phyloP scores from a whole-genome alignment of 148 eudicot species.

The Talinum fruticosum region DNA sequence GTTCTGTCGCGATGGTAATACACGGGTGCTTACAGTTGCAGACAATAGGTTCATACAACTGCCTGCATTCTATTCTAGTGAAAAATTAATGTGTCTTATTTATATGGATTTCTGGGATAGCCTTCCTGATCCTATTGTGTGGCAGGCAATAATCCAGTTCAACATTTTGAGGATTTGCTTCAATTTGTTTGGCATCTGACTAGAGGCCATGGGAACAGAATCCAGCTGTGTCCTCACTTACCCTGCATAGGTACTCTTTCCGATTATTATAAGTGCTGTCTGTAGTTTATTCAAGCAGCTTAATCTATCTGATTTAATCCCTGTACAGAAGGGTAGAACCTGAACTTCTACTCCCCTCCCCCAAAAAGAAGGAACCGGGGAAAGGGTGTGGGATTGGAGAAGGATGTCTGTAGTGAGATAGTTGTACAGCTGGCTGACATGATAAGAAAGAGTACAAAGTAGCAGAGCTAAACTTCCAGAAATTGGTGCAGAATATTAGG shows the following conservation, averaged over 20 bases:
- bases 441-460: background rate
- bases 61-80: background rate
- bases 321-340: background rate
- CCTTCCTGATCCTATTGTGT: background rate
- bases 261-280: background rate
- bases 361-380: background rate
- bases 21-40: background rate
- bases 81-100: conserved; percentile 4
- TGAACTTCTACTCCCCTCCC: background rate
- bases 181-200: background rate
- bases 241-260: background rate
- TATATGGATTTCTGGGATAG: background rate
- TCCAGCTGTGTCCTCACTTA: background rate
- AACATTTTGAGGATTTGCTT: conserved; percentile 5
- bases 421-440: background rate
- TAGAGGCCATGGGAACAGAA: background rate
- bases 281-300: background rate
- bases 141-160: conserved; percentile 1
- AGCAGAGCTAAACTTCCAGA: background rate
- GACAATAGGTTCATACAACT: background rate
- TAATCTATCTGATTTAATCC: background rate
- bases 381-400: background rate
- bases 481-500: background rate
- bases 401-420: background rate
- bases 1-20: background rate